Evolutionary conservation across 1,284 basidiomycete species (phyloP), one percentile per base, ranked within the genome.

Genomic region (Ustilago xerochloae): DNA sequence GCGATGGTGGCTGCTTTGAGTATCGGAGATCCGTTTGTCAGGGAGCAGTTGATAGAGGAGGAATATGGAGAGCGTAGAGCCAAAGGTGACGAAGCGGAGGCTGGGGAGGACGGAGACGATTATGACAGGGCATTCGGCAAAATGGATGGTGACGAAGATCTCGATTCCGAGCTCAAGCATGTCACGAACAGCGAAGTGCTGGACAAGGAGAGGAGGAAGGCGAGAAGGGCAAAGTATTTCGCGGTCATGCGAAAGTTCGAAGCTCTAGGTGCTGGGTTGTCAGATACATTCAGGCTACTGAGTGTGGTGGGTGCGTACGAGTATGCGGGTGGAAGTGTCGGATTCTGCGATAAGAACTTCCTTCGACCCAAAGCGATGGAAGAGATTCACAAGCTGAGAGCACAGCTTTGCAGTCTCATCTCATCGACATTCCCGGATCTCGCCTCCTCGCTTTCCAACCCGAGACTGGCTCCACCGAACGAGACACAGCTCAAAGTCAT

Each of bases 331-430:
- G 91, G 91, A 20, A 90, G 90, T 0, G 38, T 57, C 6, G 84
- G 88, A 22, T 99, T 99, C 85, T 99, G 97, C 85, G 85, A 87
- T 8, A 89, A 92, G 50, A 93, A 98, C 85, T 99, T 97, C 80
- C 90, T 98, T n/a, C 88, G 94, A 60, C 88, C 88, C 1, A 98
- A 98, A 88, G 93, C 94, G 0, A 99, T 99, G 95, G 93, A 97
- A 85, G 97, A 99, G 86, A 97, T 98, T 41, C 95, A 96, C 85
- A 98, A 99, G 85, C 88, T 99, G n/a, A 90, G 95, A 38, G 88
- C 90, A 0, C 97, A 92, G 89, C 78, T 90, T 88, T 74, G 77
- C 47, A 63, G 60, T 18, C 49, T 84, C 24, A 77, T 84, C 30
- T 48, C 63, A 3, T 66, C 77, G 3, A 48, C 70, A 10, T 57